Conservation (phyloP, 2,329 filamentous ascomycete species). For the Colletotrichum sojae region DNA sequence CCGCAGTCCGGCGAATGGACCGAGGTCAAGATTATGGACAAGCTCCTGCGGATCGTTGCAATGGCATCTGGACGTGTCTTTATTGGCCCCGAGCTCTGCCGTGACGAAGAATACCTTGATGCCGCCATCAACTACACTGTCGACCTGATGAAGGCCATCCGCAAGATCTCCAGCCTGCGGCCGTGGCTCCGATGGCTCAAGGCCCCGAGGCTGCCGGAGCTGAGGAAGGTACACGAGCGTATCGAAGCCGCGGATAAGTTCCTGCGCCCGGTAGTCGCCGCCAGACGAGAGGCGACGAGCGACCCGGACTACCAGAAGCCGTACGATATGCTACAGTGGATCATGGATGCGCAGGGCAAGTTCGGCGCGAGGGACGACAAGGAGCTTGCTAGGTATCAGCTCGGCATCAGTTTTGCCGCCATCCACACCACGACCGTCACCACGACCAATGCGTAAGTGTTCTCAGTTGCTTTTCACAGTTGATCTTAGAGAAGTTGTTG, state of each 20-base stretch:
- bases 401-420: constrained; percentile 62
- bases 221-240: constrained; percentile 51
- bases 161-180: constrained; percentile 43
- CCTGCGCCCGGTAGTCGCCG: constrained; percentile 52
- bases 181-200: constrained; percentile 53
- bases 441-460: constrained; percentile 57
- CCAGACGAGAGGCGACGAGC: constrained; percentile 44
- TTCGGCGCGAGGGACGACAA: constrained; percentile 49
- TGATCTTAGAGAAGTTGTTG: background rate
- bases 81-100: constrained; percentile 62
- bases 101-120: constrained; percentile 60
- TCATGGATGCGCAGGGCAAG: constrained; percentile 56
- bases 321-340: constrained; percentile 64
- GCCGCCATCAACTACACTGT: constrained; percentile 63
- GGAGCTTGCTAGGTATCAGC: constrained; percentile 57
- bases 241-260: constrained; percentile 51
- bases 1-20: constrained; percentile 57
- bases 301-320: constrained; percentile 48
- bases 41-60: constrained; percentile 61
- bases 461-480: background rate
- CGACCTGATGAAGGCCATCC: constrained; percentile 55
- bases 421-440: constrained; percentile 66
- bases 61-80: constrained; percentile 63
- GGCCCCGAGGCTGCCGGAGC: constrained; percentile 50
- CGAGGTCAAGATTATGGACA: constrained; percentile 55